Conservation (phyloP, 768 basidiomycete genomes). For the Brasilioporus rufonigricans region DNA sequence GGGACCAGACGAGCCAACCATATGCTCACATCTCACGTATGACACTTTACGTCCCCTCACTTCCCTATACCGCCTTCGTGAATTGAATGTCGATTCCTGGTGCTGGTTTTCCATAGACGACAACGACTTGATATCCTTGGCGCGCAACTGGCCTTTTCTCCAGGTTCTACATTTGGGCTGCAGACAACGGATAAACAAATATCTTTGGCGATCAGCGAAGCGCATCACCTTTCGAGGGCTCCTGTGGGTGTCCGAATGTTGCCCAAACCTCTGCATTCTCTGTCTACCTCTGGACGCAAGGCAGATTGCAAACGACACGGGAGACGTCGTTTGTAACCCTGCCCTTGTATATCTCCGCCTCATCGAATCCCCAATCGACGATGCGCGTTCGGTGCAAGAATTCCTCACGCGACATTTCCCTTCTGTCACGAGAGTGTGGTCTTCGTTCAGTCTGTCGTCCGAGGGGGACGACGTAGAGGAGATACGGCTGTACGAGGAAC, state of each 20-base stretch:
- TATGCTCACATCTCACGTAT: background rate
- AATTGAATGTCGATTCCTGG: background rate
- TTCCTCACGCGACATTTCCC: no score
- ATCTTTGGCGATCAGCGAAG: background rate
- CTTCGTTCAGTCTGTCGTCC: no score
- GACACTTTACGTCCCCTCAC: background rate
- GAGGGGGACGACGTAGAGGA: no score
- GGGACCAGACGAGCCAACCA: background rate
- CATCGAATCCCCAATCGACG: no score
- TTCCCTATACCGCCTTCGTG: background rate
- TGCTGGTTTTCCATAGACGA: background rate
- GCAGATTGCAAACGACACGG: no score
- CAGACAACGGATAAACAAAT: background rate
- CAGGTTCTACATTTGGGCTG: background rate
- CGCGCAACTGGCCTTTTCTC: background rate
- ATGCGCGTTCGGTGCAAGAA: no score
- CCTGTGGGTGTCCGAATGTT: background rate
- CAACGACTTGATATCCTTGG: background rate
- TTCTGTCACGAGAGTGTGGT: no score
- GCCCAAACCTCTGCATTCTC: background rate
- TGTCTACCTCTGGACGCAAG: no score
- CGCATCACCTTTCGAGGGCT: background rate
- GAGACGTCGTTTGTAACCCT: no score
- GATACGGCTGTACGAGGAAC: no score
- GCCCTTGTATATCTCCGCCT: background rate